Evolutionary conservation across 2,329 filamentous ascomycete species (phyloP), one percentile per base, ranked within the genome.

Genomic region (Trichoderma aggressivum): DNA sequence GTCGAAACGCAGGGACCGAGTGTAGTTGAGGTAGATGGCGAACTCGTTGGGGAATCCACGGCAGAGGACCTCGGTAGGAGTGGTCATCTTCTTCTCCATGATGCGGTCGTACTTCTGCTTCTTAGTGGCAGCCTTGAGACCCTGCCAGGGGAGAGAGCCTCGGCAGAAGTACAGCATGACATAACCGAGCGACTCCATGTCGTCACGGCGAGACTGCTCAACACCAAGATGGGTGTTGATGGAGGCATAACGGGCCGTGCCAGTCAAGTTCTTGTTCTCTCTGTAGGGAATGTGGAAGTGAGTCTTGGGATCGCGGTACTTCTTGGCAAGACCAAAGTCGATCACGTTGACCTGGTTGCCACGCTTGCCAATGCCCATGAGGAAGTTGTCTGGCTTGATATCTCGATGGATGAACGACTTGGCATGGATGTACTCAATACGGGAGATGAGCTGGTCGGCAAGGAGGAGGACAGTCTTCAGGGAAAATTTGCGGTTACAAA

Each of bases 21-120:
- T 98, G 88, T 99, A 98, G 91, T 98, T 98, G 66, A 99, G 89
- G 84, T 99, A 99, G 83, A 98, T 98, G 86, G 95, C 94, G 78
- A 99, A 99, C 86, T 99, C 96, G 83, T 98, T 98, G 78, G 96
- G 96, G 87, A 99, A 98, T 76, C 96, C 96, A 82, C 95, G 94
- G 91, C 96, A 99, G 63, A 99, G 93, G 62, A 98, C 94, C 85
- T 99, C 95, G 77, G 95, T 98, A 10, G 96, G 94, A 3, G 96
- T 99, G 16, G 96, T 99, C 96, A 98, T 98, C 93, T 99, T 99
- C 91, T 99, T 99, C 89, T 99, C 96, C 95, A 98, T 98, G 86
- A 99, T 99, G 75, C 95, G 91, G 85, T 99, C 96, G 81, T 99
- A 98, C 87, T 99, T 99, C 87, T 98, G 95, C 91, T 98, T 98